Base-by-base conservation (phyloP, 1,139 yeast species). In the Yamadazyma mexicana region DNA sequence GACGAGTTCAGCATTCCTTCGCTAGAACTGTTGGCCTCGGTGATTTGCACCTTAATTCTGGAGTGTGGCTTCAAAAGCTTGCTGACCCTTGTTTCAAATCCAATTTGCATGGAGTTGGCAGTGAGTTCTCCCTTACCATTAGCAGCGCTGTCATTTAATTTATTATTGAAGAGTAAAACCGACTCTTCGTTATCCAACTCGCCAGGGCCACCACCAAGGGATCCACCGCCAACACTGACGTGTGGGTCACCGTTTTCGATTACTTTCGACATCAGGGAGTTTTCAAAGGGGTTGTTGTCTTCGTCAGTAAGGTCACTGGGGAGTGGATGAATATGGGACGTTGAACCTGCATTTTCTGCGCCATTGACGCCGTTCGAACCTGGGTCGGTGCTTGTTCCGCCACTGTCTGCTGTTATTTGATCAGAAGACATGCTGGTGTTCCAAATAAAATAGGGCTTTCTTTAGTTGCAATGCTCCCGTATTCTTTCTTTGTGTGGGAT, bases 21-120 rank as follows among this genome's bases (percentile, higher is more conserved):
- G 39, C 78, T 82, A 28, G 87, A 77, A 58, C 85, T 87, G 20
- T 83, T 83, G 0, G 96, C 95, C 47, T 86, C 94, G 0, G 75
- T 67, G 40, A 89, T 88, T 39, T 73, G 71, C 11, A 84, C 69
- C 23, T 56, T 59, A 23, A 76, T 62, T 24, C 62, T 58, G 14
- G 61, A 54, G 11, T 50, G 49, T 1, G 69, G 66, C 33, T 54
- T 55, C 34, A 72, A 55, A 11, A 71, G 51, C 41, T 62, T 60
- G 25, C 67, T 57, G 4, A 70, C 71, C 38, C 77, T 50, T 38
- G 66, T 67, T 43, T 69, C 73, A 40, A 61, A 59, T 44, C 62
- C 64, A 43, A 67, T 64, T 33, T 58, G 64, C 10, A 66, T 59
- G 1, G 68, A 55, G 33, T 63, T 64, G 43, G 50, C 56, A 6